Conservation (phyloP, 345 rosid species). For the Cardamine resedifolia region DNA sequence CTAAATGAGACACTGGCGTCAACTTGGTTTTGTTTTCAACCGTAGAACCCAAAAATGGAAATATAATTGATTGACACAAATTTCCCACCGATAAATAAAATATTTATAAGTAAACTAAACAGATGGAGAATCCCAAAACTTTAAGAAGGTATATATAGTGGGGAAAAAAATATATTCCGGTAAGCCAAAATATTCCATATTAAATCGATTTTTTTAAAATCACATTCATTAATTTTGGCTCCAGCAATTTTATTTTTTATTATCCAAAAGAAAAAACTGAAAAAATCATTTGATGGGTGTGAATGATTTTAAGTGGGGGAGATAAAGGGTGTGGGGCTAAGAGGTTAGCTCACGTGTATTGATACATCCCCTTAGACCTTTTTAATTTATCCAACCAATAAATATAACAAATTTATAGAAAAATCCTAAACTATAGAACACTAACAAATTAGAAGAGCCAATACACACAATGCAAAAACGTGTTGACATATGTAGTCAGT, state of each 20-base stretch:
- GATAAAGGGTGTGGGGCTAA: conserved; percentile 52
- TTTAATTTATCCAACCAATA: conserved; percentile 18
- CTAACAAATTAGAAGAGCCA: conserved; percentile 10
- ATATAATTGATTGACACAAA: conserved; percentile 12
- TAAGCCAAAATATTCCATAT: not conserved
- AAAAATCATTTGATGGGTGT: conserved; percentile 47
- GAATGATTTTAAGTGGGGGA: conserved; percentile 44
- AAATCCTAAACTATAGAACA: not conserved
- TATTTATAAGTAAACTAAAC: not conserved
- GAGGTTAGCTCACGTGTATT: conserved; percentile 93
- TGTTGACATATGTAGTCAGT: conserved; percentile 23
- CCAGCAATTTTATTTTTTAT: not conserved
- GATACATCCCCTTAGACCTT: conserved; percentile 50
- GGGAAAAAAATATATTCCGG: not conserved
- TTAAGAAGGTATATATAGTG: not conserved
- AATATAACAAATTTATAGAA: not conserved
- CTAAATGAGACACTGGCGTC: conserved; percentile 3
- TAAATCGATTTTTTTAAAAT: not conserved
- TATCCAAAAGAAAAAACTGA: conserved; percentile 11
- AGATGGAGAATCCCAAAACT: conserved; percentile 5
- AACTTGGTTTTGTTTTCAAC: conserved; percentile 18
- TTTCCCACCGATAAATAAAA: conserved; percentile 7
- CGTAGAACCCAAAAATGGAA: conserved; percentile 19
- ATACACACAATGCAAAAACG: conserved; percentile 18
- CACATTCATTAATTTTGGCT: conserved; percentile 18